Conservation (phyloP, 805 yeast species). For the Teunomyces atbi region DNA sequence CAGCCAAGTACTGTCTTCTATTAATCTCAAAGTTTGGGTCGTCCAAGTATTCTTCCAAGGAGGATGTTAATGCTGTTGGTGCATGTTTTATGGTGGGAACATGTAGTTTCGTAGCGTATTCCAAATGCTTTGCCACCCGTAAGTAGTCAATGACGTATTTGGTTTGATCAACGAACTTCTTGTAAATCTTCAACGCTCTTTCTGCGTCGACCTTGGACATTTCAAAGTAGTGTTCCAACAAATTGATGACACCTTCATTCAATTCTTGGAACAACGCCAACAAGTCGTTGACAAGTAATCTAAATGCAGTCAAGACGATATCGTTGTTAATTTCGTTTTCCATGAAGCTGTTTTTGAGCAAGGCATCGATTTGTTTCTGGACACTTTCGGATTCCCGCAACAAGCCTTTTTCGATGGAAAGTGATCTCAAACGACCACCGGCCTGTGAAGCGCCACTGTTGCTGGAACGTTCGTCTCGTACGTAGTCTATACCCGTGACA, state of each 20-base stretch:
- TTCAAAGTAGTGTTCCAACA: conserved; percentile 93
- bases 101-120: conserved; percentile 79
- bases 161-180: conserved; percentile 80
- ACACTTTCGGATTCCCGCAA: conserved; percentile 84
- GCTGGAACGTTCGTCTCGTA: conserved; percentile 57
- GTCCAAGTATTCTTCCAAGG: conserved; percentile 82
- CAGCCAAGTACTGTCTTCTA: conserved; percentile 73
- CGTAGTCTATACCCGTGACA: conserved; percentile 69
- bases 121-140: conserved; percentile 85
- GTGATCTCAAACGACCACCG: conserved; percentile 61
- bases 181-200: conserved; percentile 80
- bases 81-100: conserved; percentile 98
- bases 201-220: conserved; percentile 85
- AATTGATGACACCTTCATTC: conserved; percentile 93
- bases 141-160: conserved; percentile 83
- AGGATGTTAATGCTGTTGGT: conserved; percentile 85
- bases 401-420: conserved; percentile 75
- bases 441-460: conserved; percentile 44
- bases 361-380: conserved; percentile 72
- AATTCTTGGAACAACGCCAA: conserved; percentile 82
- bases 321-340: conserved; percentile 86
- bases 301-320: conserved; percentile 76
- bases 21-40: conserved; percentile 84
- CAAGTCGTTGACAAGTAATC: conserved; percentile 86
- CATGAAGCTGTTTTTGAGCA: conserved; percentile 69